These are phyloP conservation scores for Fusarium liriodendri DNA, from an alignment of 2,329 filamentous ascomycete species.

Conservation along the genomic window DNA sequence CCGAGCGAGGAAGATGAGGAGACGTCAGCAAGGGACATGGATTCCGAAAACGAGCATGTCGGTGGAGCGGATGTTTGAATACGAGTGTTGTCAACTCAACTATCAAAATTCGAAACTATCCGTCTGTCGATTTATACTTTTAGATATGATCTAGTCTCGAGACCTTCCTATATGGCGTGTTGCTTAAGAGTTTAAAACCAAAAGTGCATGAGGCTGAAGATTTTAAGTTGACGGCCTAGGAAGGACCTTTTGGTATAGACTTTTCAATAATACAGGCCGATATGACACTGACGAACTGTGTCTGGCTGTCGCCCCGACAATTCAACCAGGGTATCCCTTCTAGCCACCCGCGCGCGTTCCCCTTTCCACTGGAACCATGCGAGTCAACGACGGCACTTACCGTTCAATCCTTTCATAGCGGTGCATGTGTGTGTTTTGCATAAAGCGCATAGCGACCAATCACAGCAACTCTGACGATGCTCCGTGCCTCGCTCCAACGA, in stretches of 20 bases:
- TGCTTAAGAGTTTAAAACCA: not conserved
- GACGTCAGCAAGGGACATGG: slow-evolving; percentile 36
- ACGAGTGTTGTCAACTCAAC: not conserved
- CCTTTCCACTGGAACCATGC: not conserved
- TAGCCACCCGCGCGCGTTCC: not conserved
- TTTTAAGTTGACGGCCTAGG: not conserved
- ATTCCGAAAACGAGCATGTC: slow-evolving; percentile 47
- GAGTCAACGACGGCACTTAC: not conserved
- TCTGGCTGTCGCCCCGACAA: not conserved
- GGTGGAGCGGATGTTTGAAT: slow-evolving; percentile 41
- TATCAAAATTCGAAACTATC: not conserved
- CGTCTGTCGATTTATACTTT: slow-evolving; percentile 6
- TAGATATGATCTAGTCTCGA: not conserved
- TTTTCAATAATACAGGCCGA: not conserved
- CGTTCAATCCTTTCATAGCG: not conserved
- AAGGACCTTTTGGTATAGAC: not conserved
- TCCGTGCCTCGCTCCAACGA: not conserved
- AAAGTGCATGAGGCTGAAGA: not conserved
- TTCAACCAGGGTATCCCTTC: not conserved
- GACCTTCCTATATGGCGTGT: not conserved
- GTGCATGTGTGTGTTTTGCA: not conserved
- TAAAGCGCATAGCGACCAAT: not conserved
- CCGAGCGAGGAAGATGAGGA: slow-evolving; percentile 52
- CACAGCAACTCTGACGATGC: not conserved
- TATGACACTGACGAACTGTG: not conserved